Conservation (phyloP, 2,329 filamentous ascomycete species). For the Colletotrichum sp. region DNA sequence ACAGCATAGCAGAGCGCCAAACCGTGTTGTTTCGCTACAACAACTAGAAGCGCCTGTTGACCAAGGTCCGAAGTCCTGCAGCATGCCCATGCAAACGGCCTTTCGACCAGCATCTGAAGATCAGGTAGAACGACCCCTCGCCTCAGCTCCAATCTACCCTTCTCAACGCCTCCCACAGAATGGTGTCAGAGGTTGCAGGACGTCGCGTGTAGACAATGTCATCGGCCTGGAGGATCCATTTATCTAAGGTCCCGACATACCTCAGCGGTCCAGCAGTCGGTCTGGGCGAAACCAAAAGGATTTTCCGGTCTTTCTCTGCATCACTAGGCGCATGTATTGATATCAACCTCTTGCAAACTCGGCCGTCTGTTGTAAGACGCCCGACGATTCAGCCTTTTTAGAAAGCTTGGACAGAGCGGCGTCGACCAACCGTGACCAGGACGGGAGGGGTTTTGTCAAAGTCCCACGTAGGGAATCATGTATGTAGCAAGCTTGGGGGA, state of each 20-base stretch:
- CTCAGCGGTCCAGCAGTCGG: background rate
- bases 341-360: background rate
- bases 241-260: background rate
- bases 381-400: background rate
- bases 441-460: background rate
- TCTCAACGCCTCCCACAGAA: background rate
- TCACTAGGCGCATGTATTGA: conserved; percentile 9
- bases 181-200: background rate
- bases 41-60: background rate
- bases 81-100: conserved; percentile 2
- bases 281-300: background rate
- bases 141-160: conserved; percentile 6
- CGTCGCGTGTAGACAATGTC: background rate
- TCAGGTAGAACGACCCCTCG: conserved; percentile 1
- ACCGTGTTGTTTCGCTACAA: background rate
- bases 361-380: background rate
- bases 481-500: conserved; percentile 14
- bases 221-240: conserved; percentile 17
- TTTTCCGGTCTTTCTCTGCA: conserved; percentile 6
- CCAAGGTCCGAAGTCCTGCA: background rate
- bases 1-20: background rate
- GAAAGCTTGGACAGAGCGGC: conserved; percentile 13
- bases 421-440: background rate
- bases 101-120: background rate
- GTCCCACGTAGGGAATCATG: background rate